Evolutionary conservation across 228 moss, liverwort and hornwort genomes (phyloP).

Genomic region (Sphagnum fallax): DNA sequence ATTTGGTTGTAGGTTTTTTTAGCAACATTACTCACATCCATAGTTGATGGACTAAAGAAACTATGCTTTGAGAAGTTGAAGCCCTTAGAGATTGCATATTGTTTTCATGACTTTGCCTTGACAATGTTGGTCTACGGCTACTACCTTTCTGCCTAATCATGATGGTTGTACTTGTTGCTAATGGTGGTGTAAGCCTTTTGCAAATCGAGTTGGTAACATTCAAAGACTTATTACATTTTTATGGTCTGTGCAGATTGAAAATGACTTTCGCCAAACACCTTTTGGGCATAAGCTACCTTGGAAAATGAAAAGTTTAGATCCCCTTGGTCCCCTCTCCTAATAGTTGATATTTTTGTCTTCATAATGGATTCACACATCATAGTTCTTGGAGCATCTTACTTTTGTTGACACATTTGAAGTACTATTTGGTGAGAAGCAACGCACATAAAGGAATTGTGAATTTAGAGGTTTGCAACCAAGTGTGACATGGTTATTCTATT

Average conservation of each 20-base stretch:
- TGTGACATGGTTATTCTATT: conserved; percentile 47
- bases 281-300: no score
- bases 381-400: conserved; percentile 46
- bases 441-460: conserved; percentile 47
- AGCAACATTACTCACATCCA: conserved; percentile 28
- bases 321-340: no score
- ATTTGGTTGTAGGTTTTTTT: conserved; percentile 20
- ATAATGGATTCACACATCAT: no score
- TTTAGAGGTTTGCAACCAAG: conserved; percentile 56
- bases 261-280: no score
- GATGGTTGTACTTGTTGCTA: no score
- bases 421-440: conserved; percentile 46
- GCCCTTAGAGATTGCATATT: conserved; percentile 33
- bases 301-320: no score
- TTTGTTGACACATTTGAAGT: conserved; percentile 58
- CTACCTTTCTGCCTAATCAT: no score
- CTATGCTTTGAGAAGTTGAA: conserved; percentile 45
- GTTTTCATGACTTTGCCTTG: conserved; percentile 44
- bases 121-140: conserved; percentile 17
- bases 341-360: background rate
- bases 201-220: no score
- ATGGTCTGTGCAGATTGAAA: conserved; percentile 27
- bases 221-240: background rate
- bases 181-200: no score
- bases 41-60: conserved; percentile 51